phyloP scores from a whole-genome alignment of 352 stramenopile genomes.

The Phytophthora agathidicida region DNA sequence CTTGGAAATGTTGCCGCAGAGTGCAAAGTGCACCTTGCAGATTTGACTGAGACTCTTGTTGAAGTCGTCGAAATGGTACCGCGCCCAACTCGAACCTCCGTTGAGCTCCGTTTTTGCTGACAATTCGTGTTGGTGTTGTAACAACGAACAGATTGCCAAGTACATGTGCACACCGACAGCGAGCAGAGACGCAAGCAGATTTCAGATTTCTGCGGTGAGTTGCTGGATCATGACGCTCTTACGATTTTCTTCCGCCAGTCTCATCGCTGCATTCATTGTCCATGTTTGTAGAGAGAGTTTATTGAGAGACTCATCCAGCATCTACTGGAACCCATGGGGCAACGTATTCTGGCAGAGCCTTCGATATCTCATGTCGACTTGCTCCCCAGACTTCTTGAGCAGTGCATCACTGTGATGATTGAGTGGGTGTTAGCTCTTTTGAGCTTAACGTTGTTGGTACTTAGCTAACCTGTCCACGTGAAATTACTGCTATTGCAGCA shows the following conservation, averaged over 20 bases:
- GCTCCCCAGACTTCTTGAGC: slow-evolving; percentile 56
- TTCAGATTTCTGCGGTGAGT: slow-evolving; percentile 33
- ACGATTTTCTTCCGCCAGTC: neutral
- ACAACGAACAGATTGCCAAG: slow-evolving; percentile 31
- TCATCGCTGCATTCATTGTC: slow-evolving; percentile 3
- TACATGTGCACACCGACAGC: slow-evolving; percentile 34
- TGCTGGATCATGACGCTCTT: neutral
- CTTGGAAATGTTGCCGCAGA: slow-evolving; percentile 52
- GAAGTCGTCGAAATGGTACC: slow-evolving; percentile 50
- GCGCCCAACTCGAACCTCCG: neutral
- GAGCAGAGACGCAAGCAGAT: slow-evolving; percentile 23
- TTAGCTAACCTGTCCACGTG: neutral
- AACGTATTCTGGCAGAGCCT: slow-evolving; percentile 45
- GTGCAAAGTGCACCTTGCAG: slow-evolving; percentile 55
- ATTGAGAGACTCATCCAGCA: slow-evolving; percentile 58
- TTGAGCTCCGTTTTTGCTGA: neutral
- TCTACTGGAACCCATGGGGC: slow-evolving; percentile 51
- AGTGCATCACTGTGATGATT: slow-evolving; percentile 59
- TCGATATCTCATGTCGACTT: slow-evolving; percentile 51
- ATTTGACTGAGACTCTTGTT: slow-evolving; percentile 61
- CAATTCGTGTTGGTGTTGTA: neutral
- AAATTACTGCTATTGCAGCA: slow-evolving; percentile 4
- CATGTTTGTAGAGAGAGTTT: slow-evolving; percentile 47
- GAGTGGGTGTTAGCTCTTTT: slow-evolving; percentile 38
- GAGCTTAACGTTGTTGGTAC: neutral